A percentile compares a stretch with the other conserved stretches of the same genome.
Evolutionary conservation across 306 rosid genomes (phyloP).

Genomic region (Rubus idaeus): DNA sequence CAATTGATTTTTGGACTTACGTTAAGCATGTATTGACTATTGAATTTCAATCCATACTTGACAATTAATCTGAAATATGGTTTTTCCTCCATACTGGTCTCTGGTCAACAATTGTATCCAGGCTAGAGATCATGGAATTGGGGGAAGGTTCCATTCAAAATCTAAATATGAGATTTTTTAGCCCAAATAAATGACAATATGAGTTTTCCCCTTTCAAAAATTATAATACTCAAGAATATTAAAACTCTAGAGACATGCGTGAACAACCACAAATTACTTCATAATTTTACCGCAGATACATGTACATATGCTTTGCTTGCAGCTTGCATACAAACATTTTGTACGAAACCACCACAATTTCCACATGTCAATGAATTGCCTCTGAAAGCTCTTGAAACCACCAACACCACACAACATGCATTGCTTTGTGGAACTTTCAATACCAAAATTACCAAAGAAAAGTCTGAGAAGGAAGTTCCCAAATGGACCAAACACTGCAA

Average conservation of each 20-base stretch:
- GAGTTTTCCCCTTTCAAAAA: no score
- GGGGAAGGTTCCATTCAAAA: background rate
- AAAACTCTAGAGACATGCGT: no score
- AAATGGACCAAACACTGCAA: background rate
- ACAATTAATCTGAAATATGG: background rate
- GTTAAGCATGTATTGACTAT: constrained; percentile 4
- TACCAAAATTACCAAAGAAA: background rate
- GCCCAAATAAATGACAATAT: background rate
- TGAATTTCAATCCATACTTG: background rate
- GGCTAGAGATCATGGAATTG: background rate
- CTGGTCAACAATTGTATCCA: background rate
- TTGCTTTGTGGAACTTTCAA: constrained; percentile 11
- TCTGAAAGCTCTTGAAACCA: background rate
- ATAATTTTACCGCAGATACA: no score
- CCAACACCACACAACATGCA: constrained; percentile 2
- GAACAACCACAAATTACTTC: no score
- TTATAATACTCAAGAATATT: no score
- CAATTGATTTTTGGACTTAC: background rate
- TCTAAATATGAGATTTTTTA: background rate
- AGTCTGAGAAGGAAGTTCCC: constrained; percentile 6
- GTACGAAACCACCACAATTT: background rate
- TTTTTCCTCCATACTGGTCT: background rate
- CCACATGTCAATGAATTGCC: background rate
- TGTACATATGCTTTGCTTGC: no score
- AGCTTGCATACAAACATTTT: background rate